Evolutionary conservation across 352 stramenopile genomes (phyloP), one percentile per base, ranked within the genome.

Genomic region (Phytophthora crassamura): DNA sequence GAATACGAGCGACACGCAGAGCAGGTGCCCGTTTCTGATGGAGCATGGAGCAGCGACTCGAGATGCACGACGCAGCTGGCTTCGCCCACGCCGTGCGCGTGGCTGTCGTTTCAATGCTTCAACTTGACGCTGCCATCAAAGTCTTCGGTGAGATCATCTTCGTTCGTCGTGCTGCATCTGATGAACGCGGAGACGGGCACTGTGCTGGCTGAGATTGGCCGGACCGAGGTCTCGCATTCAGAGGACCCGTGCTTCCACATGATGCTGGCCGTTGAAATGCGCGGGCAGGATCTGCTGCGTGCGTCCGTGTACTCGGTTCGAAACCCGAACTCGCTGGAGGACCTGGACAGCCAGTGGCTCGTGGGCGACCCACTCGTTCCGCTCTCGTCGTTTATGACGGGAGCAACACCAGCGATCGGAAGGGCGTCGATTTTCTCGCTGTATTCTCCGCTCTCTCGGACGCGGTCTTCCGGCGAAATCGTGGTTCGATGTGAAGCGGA

Each of bases 61-160:
- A 70, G 35, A 36, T 66, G 42, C 49, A 43, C 33, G 52, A 43
- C 32, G 40, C 58, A 57, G 39, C 30, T 55, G 30, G 40, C 14
- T 34, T 59, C 55, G 2, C 18, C 57, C 2, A 50, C 62, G 7
- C 41, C 59, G 12, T 79, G 70, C 48, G 81, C 82, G 35, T 95
- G 87, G 87, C 62, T 95, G 38, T 95, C 87, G 7, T 95, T 94
- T 52, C 84, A 93, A 66, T 93, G 84, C 41, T 93, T 93, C 43
- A 86, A 87, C 42, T 74, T 95, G 51, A 90, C 79, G 14, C 64
- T 93, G 7, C 84, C 84, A n/a, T 85, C 82, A 4, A 80, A 70
- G 45, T 81, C 71, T 11, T 80, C 74, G 0, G 43, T 67, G 15
- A 67, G 57, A 4, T 75, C 79, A 28, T 74, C 76, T 11, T 88